These are phyloP conservation scores for Phycomyces blakesleeanus DNA, from an alignment of 192 early-diverging fungal species.

Conservation along the genomic window DNA sequence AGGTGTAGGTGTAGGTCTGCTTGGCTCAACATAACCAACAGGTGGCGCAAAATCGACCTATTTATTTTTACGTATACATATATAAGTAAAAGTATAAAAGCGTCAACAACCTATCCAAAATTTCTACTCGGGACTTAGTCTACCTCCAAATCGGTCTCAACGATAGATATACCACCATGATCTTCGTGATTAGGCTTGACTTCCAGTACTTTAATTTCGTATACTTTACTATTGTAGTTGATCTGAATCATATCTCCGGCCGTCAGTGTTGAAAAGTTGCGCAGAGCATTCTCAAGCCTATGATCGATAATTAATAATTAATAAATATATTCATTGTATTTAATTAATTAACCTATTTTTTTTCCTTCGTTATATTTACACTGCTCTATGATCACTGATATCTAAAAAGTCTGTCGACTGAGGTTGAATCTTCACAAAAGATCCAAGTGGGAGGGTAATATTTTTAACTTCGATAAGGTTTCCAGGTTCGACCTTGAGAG, in stretches of 20 bases:
- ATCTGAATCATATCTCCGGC: conserved; percentile 89
- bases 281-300: conserved; percentile 86
- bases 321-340: neutral
- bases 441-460: conserved; percentile 72
- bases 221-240: conserved; percentile 83
- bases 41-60: conserved; percentile 94
- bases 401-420: conserved; percentile 95
- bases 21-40: conserved; percentile 91
- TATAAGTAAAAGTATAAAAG: too few species aligned
- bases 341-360: too few species aligned
- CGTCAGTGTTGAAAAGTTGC: conserved; percentile 90
- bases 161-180: conserved; percentile 81
- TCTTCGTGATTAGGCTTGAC: conserved; percentile 59
- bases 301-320: too few species aligned
- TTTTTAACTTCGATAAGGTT: conserved; percentile 77
- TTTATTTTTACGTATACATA: too few species aligned
- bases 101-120: too few species aligned
- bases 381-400: conserved; percentile 94
- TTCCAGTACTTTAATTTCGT: conserved; percentile 89
- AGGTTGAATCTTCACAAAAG: conserved; percentile 94
- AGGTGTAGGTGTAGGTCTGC: conserved; percentile 15
- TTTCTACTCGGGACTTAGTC: neutral
- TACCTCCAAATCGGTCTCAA: conserved; percentile 96
- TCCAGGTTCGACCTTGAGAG: conserved; percentile 72
- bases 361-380: conserved; percentile 44